Percentiles rank a stretch among this genome's conserved stretches.
These are phyloP conservation scores for Exsudoporus floridanus DNA, from an alignment of 1,284 basidiomycete species.

Conservation along the genomic window DNA sequence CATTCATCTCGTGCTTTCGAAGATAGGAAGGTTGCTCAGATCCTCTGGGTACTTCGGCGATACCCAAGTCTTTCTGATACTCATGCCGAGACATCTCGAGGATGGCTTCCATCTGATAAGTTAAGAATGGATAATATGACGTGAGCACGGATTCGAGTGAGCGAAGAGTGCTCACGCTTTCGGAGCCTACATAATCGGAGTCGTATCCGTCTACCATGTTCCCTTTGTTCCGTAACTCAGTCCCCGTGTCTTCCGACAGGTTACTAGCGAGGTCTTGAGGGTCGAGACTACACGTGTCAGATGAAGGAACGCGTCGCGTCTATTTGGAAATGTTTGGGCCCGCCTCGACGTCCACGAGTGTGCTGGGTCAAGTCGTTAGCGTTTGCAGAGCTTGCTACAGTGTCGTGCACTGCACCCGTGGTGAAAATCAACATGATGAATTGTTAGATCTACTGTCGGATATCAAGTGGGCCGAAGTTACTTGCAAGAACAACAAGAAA, in stretches of 20 bases:
- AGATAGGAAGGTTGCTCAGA: constrained; percentile 17
- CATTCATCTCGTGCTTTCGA: constrained; percentile 36
- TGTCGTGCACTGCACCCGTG: not conserved
- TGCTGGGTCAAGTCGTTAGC: no score
- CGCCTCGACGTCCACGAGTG: no score
- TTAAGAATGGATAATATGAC: not conserved
- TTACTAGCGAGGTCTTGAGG: no score
- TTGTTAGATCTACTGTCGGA: not conserved
- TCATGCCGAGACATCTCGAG: constrained; percentile 30
- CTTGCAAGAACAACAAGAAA: not conserved
- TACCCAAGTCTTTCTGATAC: not conserved
- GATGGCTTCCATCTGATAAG: constrained; percentile 28
- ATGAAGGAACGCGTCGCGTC: constrained; percentile 25
- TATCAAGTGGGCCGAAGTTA: not conserved
- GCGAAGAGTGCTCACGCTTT: constrained; percentile 24
- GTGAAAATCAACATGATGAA: not conserved
- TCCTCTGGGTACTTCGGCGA: constrained; percentile 3
- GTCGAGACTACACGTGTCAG: not conserved
- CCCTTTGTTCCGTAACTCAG: not conserved
- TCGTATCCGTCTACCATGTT: constrained; percentile 18
- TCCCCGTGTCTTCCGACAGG: not conserved
- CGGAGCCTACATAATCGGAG: constrained; percentile 26
- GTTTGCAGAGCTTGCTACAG: not conserved
- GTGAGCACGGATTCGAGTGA: not conserved
- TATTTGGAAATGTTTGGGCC: constrained; percentile 19